Base-by-base conservation (phyloP, 2,329 filamentous ascomycete genomes). In the Ophiostoma quercus region DNA sequence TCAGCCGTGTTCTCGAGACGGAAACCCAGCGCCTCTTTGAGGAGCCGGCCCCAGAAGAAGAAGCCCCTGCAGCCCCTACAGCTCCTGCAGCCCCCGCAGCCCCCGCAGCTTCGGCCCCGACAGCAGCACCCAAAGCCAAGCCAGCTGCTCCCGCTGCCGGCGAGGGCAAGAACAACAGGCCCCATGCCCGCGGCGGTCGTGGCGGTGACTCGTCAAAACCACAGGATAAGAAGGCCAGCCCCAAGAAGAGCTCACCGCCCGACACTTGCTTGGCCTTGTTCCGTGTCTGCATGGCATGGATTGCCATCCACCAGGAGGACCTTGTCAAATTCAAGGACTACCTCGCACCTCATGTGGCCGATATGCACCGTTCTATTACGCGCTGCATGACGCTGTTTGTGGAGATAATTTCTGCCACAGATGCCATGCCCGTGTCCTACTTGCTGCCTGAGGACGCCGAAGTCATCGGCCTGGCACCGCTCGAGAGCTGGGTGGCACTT, bases 1-100 rank as follows among this genome's bases (percentile, higher is more conserved):
- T 97, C 41, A 85, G 94, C 65, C 88, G 90, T 68, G 81, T 90
- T 37, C 82, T 96, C 47, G 83, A 73, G 14, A 47, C 57, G 5
- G 70, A 72, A 37, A 69, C 66, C 4, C 25, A 71, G 29, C 73
- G 68, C 1, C 67, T 72, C 29, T 70, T 71, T 16, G 70, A 71
- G 2, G 34, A 51, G 54, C 43, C 69, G 2, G 11, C 37, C 6
- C 12, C 63, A 1, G 67, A 68, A 29, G 63, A 67, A n/a, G 62
- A 67, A 12, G 39, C 51, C 2, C 19, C 37, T 7, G 37, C 37
- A 57, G 39, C 51, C 2, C 19, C 37, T 7, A 25, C 37, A 57
- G 19, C 54, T 7, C 34, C 34, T 12, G 51, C 37, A 57, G 12
- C 54, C 12, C 62, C 51, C n/a, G n/a, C n/a, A 3, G 16, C 51